These are phyloP conservation scores for Aspergillus pseudotamarii DNA, from an alignment of 2,329 filamentous ascomycete genomes.

Conservation along the genomic window DNA sequence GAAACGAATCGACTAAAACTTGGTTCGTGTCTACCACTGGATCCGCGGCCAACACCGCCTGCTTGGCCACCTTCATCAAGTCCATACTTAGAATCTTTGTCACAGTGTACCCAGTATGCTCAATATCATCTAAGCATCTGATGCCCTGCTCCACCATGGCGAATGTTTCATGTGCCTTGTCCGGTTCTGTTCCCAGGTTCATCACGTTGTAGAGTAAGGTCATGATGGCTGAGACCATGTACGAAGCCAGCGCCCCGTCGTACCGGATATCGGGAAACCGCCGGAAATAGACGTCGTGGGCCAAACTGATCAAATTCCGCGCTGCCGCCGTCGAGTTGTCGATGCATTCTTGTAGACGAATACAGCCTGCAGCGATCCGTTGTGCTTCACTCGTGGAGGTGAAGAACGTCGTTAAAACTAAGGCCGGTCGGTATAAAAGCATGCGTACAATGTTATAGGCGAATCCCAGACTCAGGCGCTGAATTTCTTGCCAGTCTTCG, in stretches of 20 bases:
- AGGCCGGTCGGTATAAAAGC: constrained; percentile 14
- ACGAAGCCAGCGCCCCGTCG: constrained; percentile 14
- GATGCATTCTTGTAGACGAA: constrained; percentile 12
- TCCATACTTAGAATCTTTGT: constrained; percentile 20
- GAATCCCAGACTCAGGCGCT: constrained; percentile 14
- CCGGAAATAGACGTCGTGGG: constrained; percentile 16
- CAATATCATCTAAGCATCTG: constrained; percentile 18
- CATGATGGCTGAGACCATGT: constrained; percentile 13
- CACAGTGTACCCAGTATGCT: constrained; percentile 16
- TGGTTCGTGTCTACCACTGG: constrained; percentile 17
- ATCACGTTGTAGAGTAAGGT: constrained; percentile 18
- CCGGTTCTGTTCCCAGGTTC: constrained; percentile 8
- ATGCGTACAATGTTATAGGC: constrained; percentile 14
- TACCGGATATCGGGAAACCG: constrained; percentile 16
- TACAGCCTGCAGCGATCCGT: constrained; percentile 3
- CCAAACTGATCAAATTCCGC: constrained; percentile 13
- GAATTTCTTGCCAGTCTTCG: constrained; percentile 19
- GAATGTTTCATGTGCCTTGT: constrained; percentile 14
- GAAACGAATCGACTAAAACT: constrained; percentile 15
- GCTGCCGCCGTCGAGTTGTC: constrained; percentile 12
- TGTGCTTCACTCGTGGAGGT: constrained; percentile 10
- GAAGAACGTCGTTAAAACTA: constrained; percentile 18
- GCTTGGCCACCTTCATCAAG: constrained; percentile 20
- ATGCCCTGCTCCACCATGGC: constrained; percentile 17
- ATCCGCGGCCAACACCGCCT: constrained; percentile 13